Evolutionary conservation across 2,329 filamentous ascomycete species (phyloP).

Genomic region (Septoria petroselini): DNA sequence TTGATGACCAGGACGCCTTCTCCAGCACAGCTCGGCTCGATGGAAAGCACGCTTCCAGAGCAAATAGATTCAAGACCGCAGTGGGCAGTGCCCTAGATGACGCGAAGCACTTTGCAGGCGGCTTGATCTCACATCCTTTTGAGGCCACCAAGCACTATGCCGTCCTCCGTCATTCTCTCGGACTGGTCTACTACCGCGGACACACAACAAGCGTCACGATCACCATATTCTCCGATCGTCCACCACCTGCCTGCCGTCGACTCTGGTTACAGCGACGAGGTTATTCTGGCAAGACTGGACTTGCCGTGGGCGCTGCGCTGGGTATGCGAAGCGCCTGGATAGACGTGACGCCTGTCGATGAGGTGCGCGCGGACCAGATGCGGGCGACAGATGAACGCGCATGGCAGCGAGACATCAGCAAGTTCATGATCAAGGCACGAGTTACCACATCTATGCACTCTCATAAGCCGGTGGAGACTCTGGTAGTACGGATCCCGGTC

Average conservation of each 20-base stretch:
- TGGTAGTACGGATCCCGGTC: slow-evolving; percentile 12
- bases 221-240: slow-evolving; percentile 60
- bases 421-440: slow-evolving; percentile 58
- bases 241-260: slow-evolving; percentile 56
- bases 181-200: slow-evolving; percentile 43
- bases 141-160: slow-evolving; percentile 15
- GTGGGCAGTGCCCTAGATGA: slow-evolving; percentile 5
- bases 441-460: slow-evolving; percentile 12
- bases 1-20: background rate
- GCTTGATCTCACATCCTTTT: slow-evolving; percentile 16
- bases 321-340: slow-evolving; percentile 61
- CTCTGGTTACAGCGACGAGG: slow-evolving; percentile 68
- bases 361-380: slow-evolving; percentile 50
- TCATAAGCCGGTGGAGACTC: slow-evolving; percentile 14
- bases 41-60: background rate
- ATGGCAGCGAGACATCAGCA: slow-evolving; percentile 65
- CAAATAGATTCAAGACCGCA: slow-evolving; percentile 8
- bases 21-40: background rate
- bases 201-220: slow-evolving; percentile 62
- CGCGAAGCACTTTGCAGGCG: slow-evolving; percentile 15
- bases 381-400: slow-evolving; percentile 59
- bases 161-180: slow-evolving; percentile 17
- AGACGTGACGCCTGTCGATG: slow-evolving; percentile 61
- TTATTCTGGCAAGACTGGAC: slow-evolving; percentile 65
- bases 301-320: slow-evolving; percentile 62